A percentile compares a stretch with the other conserved stretches of the same genome.
phyloP scores from a whole-genome alignment of 192 early-diverging fungal genomes.

The Anaeromyces robustus region DNA sequence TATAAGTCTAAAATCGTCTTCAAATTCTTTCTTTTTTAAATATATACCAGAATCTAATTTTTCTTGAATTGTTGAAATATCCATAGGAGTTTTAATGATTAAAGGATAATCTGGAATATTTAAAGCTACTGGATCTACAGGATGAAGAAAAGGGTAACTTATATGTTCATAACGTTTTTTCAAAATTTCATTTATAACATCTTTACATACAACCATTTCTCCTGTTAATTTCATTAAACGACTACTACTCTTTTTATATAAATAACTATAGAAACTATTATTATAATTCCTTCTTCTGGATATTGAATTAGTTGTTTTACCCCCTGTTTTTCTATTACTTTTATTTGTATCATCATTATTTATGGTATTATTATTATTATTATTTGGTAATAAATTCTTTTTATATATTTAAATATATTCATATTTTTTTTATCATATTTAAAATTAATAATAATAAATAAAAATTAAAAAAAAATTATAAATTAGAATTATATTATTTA shows the following conservation, averaged over 20 bases:
- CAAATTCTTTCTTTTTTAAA: background rate
- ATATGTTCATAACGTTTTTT: background rate
- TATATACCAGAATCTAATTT: constrained; percentile 29
- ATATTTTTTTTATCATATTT: no score
- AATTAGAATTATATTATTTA: no score
- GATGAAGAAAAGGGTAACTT: constrained; percentile 54
- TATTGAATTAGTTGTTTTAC: background rate
- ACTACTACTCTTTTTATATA: background rate
- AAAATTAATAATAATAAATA: background rate
- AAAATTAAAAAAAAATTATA: no score
- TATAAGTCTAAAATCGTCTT: background rate
- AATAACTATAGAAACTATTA: background rate
- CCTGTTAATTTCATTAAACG: background rate
- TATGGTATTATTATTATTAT: background rate
- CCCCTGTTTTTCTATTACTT: background rate
- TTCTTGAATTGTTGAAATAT: constrained; percentile 54
- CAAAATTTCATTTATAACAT: background rate
- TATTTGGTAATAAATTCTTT: background rate
- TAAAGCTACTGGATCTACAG: constrained; percentile 59
- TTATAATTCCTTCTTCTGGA: background rate
- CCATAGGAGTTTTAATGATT: constrained; percentile 64
- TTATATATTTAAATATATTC: no score
- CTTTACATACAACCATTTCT: background rate
- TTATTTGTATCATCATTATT: background rate
- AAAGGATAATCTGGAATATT: constrained; percentile 65